Percentiles rank a stretch among this genome's conserved stretches.
Evolutionary conservation across 495 filamentous ascomycete species (phyloP).

Genomic region (Hypoxylon fragiforme): DNA sequence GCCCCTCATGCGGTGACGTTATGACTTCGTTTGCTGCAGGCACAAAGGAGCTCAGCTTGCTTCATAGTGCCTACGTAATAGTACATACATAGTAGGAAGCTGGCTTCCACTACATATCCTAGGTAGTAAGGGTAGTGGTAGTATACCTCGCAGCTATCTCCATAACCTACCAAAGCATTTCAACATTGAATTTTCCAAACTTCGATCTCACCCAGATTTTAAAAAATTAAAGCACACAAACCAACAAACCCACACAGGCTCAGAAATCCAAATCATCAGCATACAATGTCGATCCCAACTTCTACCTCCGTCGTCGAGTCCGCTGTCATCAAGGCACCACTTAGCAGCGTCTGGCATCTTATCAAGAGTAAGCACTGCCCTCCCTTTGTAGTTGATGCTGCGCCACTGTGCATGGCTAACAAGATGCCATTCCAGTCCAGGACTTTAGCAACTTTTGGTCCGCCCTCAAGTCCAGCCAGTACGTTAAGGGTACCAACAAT

Average conservation of each 20-base stretch:
- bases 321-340: slow-evolving; percentile 63
- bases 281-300: slow-evolving; percentile 56
- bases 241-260: neutral
- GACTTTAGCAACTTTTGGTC: slow-evolving; percentile 64
- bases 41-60: slow-evolving; percentile 21
- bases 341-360: slow-evolving; percentile 67
- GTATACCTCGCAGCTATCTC: no score
- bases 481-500: slow-evolving; percentile 57
- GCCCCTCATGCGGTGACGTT: slow-evolving; percentile 34
- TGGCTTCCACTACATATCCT: neutral
- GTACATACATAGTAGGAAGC: neutral
- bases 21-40: slow-evolving; percentile 33
- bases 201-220: neutral
- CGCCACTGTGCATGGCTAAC: slow-evolving; percentile 3
- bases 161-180: no score
- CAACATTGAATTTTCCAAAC: no score
- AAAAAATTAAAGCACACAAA: neutral
- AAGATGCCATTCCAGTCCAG: slow-evolving; percentile 38
- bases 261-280: neutral
- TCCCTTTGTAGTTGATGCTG: neutral
- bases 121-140: no score
- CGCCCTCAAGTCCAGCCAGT: slow-evolving; percentile 57
- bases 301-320: slow-evolving; percentile 66
- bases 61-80: no score
- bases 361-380: slow-evolving; percentile 54